A percentile compares a stretch with the other conserved stretches of the same genome.
Evolutionary conservation across 352 stramenopile species (phyloP).

Genomic region (Phytophthora pisi): DNA sequence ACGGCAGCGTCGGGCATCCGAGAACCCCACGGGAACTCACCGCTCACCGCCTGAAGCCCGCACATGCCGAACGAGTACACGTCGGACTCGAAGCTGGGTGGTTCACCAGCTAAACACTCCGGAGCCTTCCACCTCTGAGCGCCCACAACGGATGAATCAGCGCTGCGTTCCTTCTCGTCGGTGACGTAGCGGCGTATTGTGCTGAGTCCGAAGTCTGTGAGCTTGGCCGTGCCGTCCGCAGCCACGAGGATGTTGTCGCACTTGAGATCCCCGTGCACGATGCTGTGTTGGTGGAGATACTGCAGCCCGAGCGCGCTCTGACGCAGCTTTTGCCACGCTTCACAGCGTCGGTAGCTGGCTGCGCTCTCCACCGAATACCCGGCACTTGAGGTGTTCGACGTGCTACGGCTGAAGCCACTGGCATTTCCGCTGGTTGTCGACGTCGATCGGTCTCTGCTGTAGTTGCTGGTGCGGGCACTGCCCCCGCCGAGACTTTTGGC

Average conservation of each 20-base stretch:
- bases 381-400: conserved; percentile 22
- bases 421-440: conserved; percentile 18
- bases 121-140: conserved; percentile 39
- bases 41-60: conserved; percentile 35
- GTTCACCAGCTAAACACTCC: conserved; percentile 24
- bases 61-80: conserved; percentile 49
- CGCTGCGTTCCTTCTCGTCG: conserved; percentile 9
- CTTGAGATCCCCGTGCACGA: conserved; percentile 47
- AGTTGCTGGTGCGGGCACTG: background rate
- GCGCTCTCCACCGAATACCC: conserved; percentile 11
- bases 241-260: conserved; percentile 48
- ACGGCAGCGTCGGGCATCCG: conserved; percentile 38
- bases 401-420: conserved; percentile 22
- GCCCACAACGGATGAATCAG: conserved; percentile 18
- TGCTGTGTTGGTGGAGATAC: conserved; percentile 43
- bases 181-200: conserved; percentile 26
- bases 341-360: conserved; percentile 20
- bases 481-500: background rate
- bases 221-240: conserved; percentile 35
- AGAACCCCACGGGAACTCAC: conserved; percentile 32
- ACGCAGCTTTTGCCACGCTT: conserved; percentile 35
- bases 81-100: conserved; percentile 38
- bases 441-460: conserved; percentile 5
- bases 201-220: conserved; percentile 44
- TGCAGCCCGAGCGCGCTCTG: conserved; percentile 33